A percentile compares a stretch with the other conserved stretches of the same genome.
Conservation (phyloP, 148 eudicot genomes). For the Rhododendron simsii region DNA sequence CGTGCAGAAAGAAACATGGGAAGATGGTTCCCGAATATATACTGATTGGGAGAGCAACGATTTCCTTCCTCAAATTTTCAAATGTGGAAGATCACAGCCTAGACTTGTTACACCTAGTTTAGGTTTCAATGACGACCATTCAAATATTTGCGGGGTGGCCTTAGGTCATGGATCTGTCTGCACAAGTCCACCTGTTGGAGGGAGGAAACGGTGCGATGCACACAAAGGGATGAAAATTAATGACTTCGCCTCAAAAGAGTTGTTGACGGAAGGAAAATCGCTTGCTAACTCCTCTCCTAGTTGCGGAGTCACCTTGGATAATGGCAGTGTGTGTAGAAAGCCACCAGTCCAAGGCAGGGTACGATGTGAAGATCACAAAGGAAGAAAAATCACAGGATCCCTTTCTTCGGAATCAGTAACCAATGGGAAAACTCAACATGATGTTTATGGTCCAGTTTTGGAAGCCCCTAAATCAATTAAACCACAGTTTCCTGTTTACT, state of each 20-base stretch:
- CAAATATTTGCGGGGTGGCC: constrained; percentile 51
- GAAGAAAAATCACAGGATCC: constrained; percentile 30
- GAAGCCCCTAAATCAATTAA: background rate
- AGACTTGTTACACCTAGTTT: constrained; percentile 30
- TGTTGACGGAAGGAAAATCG: background rate
- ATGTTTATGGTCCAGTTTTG: constrained; percentile 1
- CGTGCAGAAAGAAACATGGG: background rate
- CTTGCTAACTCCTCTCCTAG: constrained; percentile 12
- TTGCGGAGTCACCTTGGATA: constrained; percentile 46
- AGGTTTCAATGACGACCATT: constrained; percentile 13
- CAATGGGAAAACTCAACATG: background rate
- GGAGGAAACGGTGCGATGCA: constrained; percentile 55
- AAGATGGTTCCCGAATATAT: constrained; percentile 20
- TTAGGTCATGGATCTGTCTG: constrained; percentile 51
- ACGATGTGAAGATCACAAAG: constrained; percentile 70
- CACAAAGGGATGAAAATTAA: constrained; percentile 62
- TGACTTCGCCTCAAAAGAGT: constrained; percentile 16
- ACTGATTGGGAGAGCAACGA: constrained; percentile 13
- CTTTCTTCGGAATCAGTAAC: constrained; percentile 2
- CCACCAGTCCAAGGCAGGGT: constrained; percentile 41
- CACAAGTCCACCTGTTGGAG: constrained; percentile 39
- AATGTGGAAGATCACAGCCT: constrained; percentile 57
- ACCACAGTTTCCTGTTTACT: background rate
- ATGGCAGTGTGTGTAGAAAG: constrained; percentile 46
- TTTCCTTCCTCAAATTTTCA: constrained; percentile 41